phyloP scores from a whole-genome alignment of 257 asterid species.

The Scutellaria galericulata region DNA sequence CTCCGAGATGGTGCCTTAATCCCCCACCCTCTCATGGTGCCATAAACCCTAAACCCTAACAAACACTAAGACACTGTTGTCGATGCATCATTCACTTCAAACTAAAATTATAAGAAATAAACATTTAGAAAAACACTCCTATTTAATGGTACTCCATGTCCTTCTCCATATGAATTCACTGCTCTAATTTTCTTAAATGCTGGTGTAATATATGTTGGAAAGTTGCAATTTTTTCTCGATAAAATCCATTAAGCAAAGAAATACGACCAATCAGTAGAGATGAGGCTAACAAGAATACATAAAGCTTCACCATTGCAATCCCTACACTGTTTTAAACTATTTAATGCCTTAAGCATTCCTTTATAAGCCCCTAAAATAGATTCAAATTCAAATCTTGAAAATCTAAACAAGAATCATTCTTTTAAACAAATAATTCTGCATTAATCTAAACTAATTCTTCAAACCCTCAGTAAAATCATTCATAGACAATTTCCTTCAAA shows the following conservation, averaged over 20 bases:
- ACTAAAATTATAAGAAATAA: conserved; percentile 35
- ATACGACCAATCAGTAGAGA: background rate
- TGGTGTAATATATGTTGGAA: background rate
- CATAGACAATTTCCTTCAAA: background rate
- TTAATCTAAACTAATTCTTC: conserved; percentile 5
- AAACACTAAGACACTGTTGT: conserved; percentile 25
- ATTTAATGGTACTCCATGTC: background rate
- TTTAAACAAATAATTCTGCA: conserved; percentile 1
- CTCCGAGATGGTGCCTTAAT: too few relatives aligned
- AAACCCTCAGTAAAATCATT: background rate
- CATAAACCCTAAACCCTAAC: too few relatives aligned
- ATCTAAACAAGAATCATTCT: background rate
- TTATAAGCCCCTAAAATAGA: background rate
- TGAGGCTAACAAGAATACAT: background rate
- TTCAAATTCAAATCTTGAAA: background rate
- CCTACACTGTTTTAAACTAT: background rate
- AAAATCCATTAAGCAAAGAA: conserved; percentile 1
- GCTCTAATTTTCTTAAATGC: conserved; percentile 1
- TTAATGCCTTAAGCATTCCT: background rate
- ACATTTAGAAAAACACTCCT: conserved; percentile 6
- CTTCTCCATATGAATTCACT: background rate
- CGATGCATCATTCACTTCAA: conserved; percentile 57
- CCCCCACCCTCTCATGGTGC: too few relatives aligned
- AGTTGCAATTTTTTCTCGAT: conserved; percentile 1
- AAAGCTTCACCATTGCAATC: background rate